Conservation (phyloP, 768 basidiomycete genomes). For the Inosperma sp. region DNA sequence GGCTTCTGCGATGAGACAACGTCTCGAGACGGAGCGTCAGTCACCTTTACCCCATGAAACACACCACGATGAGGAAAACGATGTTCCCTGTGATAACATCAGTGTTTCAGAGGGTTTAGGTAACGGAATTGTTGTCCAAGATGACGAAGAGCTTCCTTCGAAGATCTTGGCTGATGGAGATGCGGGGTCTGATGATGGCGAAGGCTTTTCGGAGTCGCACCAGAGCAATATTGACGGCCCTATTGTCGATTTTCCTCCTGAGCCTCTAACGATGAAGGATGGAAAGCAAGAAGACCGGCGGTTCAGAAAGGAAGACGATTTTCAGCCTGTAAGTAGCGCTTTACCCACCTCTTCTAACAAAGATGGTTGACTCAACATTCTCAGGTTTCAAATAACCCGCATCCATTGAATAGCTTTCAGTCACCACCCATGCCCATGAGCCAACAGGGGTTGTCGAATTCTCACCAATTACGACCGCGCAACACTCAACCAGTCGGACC, state of each 20-base stretch:
- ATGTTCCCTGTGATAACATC: conserved; percentile 6
- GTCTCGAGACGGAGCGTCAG: neutral
- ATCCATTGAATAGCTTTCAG: neutral
- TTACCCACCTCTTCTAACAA: no score
- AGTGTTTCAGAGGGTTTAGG: conserved; percentile 17
- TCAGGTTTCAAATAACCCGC: conserved; percentile 13
- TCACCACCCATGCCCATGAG: no score
- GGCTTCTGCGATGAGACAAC: neutral
- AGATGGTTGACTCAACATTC: no score
- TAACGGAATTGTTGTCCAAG: conserved; percentile 41
- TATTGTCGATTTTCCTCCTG: neutral
- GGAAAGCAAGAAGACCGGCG: neutral
- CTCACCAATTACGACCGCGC: neutral
- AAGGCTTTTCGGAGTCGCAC: conserved; percentile 1
- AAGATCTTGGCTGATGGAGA: conserved; percentile 18
- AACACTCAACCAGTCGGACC: conserved; percentile 9
- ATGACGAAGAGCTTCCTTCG: conserved; percentile 39
- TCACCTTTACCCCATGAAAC: neutral
- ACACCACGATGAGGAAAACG: conserved; percentile 9
- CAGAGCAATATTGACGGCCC: neutral
- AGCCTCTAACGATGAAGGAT: neutral
- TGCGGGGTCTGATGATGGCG: conserved; percentile 10
- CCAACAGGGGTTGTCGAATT: neutral
- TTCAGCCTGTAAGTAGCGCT: conserved; percentile 13
- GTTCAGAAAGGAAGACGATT: conserved; percentile 6